phyloP scores from a whole-genome alignment of 2,329 filamentous ascomycete species.

The Cordyceps javanica region DNA sequence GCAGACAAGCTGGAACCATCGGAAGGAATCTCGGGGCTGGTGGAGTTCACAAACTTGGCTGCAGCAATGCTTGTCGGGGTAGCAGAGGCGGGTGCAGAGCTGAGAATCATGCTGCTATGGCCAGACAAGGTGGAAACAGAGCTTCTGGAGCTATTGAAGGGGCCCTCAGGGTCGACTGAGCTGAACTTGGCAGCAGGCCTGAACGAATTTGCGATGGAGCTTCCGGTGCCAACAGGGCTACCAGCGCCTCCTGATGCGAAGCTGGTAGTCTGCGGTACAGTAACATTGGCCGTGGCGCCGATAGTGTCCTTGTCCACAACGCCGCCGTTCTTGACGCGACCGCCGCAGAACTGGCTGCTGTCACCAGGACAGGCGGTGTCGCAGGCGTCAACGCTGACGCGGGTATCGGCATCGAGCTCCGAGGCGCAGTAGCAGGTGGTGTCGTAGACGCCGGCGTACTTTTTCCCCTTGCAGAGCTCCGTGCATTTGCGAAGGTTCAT shows the following conservation, averaged over 20 bases:
- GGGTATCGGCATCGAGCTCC: conserved; percentile 33
- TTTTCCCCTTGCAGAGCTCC: conserved; percentile 27
- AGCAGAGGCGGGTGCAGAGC: neutral
- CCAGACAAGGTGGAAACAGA: neutral
- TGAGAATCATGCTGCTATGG: neutral
- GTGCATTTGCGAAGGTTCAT: conserved; percentile 38
- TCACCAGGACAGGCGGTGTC: conserved; percentile 37
- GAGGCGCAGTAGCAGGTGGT: conserved; percentile 42
- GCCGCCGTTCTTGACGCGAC: conserved; percentile 18
- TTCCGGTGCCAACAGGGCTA: neutral
- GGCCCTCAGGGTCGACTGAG: neutral
- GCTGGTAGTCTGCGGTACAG: neutral
- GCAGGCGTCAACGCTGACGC: conserved; percentile 29
- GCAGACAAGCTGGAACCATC: no score
- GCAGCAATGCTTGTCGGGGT: neutral
- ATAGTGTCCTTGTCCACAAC: neutral
- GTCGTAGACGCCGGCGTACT: conserved; percentile 34
- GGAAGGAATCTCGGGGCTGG: neutral
- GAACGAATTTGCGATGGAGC: neutral
- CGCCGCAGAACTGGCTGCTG: conserved; percentile 33
- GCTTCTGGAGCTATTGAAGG: neutral
- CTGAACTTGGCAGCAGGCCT: neutral
- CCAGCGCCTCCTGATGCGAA: neutral
- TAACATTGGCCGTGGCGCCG: conserved; percentile 3
- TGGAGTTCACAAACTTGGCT: neutral